phyloP scores from a whole-genome alignment of 441 rosid genomes.

The Pelargonium cotyledonis region DNA sequence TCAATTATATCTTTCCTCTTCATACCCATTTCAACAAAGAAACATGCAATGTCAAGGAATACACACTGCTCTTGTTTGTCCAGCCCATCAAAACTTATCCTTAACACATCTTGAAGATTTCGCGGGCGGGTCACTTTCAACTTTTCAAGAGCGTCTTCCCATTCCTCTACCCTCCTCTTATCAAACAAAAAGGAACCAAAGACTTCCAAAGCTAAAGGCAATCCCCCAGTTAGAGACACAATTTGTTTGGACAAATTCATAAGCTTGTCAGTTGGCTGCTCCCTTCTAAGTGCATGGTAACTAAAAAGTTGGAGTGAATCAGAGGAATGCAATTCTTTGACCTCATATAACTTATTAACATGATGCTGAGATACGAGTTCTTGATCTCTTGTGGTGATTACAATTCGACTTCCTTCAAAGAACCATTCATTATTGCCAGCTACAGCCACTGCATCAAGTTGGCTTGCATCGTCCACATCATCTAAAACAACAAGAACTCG shows the following conservation, averaged over 20 bases:
- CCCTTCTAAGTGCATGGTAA: constrained; percentile 42
- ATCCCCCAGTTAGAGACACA: constrained; percentile 30
- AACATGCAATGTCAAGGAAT: constrained; percentile 57
- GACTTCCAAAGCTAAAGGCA: constrained; percentile 59
- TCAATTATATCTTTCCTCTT: constrained; percentile 36
- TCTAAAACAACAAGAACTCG: constrained; percentile 32
- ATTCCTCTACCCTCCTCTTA: constrained; percentile 38
- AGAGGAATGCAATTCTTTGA: constrained; percentile 19
- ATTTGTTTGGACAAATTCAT: constrained; percentile 34
- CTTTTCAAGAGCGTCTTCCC: constrained; percentile 36
- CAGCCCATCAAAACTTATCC: constrained; percentile 42
- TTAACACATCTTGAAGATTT: constrained; percentile 29
- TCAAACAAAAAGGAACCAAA: constrained; percentile 50
- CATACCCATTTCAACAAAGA: constrained; percentile 36
- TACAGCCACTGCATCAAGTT: constrained; percentile 26
- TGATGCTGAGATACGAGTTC: constrained; percentile 17
- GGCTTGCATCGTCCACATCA: constrained; percentile 29
- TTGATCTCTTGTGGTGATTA: constrained; percentile 36
- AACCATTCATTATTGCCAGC: constrained; percentile 25
- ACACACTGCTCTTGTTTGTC: constrained; percentile 34
- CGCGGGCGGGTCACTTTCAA: constrained; percentile 28
- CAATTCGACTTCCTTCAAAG: constrained; percentile 33
- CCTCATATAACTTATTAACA: constrained; percentile 24
- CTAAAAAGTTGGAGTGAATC: constrained; percentile 39
- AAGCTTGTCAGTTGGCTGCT: constrained; percentile 34